These are phyloP conservation scores for Oryza australiensis DNA, from an alignment of 176 grass and related monocot genomes.

Conservation along the genomic window DNA sequence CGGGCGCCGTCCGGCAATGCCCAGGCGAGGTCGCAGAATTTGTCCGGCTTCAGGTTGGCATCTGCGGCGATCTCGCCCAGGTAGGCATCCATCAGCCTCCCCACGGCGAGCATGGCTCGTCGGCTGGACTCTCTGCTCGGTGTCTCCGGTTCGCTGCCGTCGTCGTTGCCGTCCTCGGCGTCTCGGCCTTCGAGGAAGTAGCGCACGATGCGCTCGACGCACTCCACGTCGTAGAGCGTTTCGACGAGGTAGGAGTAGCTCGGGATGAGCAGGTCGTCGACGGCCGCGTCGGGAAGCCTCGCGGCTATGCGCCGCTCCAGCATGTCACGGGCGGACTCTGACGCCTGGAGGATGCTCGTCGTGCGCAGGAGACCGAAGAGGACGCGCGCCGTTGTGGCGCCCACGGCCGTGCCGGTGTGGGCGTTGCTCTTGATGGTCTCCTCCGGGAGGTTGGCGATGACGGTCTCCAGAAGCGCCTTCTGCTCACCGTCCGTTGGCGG, in stretches of 20 bases:
- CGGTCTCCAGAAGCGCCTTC: constrained; percentile 79
- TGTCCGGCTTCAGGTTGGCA: constrained; percentile 78
- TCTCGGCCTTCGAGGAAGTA: constrained; percentile 65
- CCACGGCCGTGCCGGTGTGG: constrained; percentile 49
- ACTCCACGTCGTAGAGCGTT: constrained; percentile 98
- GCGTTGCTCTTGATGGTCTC: constrained; percentile 59
- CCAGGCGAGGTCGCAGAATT: constrained; percentile 92
- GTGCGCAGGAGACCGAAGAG: constrained; percentile 93
- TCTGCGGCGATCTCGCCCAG: constrained; percentile 87
- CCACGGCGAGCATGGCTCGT: constrained; percentile 51
- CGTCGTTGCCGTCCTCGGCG: constrained; percentile 31
- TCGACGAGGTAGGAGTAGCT: constrained; percentile 95
- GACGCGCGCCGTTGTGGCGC: constrained; percentile 64
- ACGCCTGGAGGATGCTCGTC: constrained; percentile 75
- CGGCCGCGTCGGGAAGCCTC: constrained; percentile 62
- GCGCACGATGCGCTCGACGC: constrained; percentile 73
- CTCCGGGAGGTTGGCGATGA: constrained; percentile 86
- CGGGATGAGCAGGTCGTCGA: constrained; percentile 92
- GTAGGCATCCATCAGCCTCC: constrained; percentile 82
- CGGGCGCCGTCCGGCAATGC: constrained; percentile 79
- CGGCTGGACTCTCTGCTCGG: constrained; percentile 35
- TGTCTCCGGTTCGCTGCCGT: constrained; percentile 44
- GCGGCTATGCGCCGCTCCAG: constrained; percentile 76
- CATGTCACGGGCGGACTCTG: constrained; percentile 58
- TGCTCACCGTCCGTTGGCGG: constrained; percentile 61